Evolutionary conservation across 148 eudicot species (phyloP), one percentile per base, ranked within the genome.

Genomic region (Rheum nobile): DNA sequence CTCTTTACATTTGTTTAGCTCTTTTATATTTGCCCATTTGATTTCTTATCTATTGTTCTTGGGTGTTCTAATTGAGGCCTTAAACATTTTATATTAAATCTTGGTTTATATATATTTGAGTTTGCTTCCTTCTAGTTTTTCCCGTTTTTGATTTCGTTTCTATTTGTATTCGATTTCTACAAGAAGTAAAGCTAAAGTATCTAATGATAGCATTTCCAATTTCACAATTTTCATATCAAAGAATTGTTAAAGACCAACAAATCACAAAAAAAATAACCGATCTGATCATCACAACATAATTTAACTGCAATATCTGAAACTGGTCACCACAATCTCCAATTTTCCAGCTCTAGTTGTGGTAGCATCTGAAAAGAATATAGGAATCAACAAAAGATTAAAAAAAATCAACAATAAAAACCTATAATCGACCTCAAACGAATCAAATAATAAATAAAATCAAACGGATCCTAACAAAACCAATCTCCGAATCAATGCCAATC

Each of bases 301-400:
- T 61, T 32, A 61, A 55, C 37, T 11, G n/a, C 37, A 61, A 32
- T 16, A 31, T 61, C 10, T 21, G 19, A 61, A 61, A 65, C 68
- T 71, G 78, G 96, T 61, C 28, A 95, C 98, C 81, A 83, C 76
- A 80, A 95, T 95, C 84, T 90, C 93, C 76, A 95, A 83, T 76
- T 91, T 95, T 13, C 98, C 96, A 39, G 91, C 93, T 83, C 84
- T 91, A 1, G 98, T 97, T 8, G 93, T 90, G 4, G 86, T 74
- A 16, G 91, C 98, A 84, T 85, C n/a, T 85, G 52, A 95, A 57
- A 32, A 6, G 11, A 0, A 3, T n/a, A n/a, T n/a, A n/a, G n/a
- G 26, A 32, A 61, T 28, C 37, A 28, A 61, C 35, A 61, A 61
- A 29, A 28, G 67, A 61, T 61, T 32, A n/a, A n/a, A n/a, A 28